These are phyloP conservation scores for Diaporthe sp. DNA, from an alignment of 2,329 filamentous ascomycete species.

Conservation along the genomic window DNA sequence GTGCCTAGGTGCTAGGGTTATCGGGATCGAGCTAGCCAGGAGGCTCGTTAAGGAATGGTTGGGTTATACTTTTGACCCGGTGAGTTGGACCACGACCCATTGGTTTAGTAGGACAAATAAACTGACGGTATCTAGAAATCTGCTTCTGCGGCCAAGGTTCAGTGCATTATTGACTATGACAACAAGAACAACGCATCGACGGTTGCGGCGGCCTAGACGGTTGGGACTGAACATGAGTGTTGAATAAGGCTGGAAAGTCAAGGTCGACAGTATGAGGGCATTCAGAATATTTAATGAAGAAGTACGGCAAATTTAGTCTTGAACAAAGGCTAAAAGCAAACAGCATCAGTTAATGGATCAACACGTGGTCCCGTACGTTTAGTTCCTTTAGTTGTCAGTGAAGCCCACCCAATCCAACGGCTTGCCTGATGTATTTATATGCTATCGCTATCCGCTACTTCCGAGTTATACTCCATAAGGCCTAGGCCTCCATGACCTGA, in stretches of 20 bases:
- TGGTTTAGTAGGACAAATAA: not conserved
- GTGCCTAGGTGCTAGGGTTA: conserved; percentile 86
- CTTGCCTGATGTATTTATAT: not conserved
- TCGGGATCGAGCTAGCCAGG: conserved; percentile 84
- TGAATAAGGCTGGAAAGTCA: not conserved
- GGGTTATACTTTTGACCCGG: conserved; percentile 79
- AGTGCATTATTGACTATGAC: conserved; percentile 36
- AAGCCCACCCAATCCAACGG: not conserved
- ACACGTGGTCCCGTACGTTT: not conserved
- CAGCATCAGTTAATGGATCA: not conserved
- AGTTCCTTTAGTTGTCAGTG: not conserved
- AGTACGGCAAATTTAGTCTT: not conserved
- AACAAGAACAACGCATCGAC: conserved; percentile 1
- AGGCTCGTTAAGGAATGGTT: conserved; percentile 85
- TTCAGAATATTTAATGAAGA: not conserved
- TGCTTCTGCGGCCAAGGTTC: conserved; percentile 35
- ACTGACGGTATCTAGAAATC: conserved; percentile 22
- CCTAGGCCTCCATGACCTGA: not conserved
- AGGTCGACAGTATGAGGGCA: not conserved
- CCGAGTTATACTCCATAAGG: not conserved
- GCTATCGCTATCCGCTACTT: not conserved
- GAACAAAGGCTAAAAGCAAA: not conserved
- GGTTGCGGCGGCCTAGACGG: not conserved
- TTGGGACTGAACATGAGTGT: not conserved
- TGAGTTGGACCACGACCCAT: conserved; percentile 49